Evolutionary conservation across 83 land plant genomes (phyloP).

Genomic region (Picea engelmannii): DNA sequence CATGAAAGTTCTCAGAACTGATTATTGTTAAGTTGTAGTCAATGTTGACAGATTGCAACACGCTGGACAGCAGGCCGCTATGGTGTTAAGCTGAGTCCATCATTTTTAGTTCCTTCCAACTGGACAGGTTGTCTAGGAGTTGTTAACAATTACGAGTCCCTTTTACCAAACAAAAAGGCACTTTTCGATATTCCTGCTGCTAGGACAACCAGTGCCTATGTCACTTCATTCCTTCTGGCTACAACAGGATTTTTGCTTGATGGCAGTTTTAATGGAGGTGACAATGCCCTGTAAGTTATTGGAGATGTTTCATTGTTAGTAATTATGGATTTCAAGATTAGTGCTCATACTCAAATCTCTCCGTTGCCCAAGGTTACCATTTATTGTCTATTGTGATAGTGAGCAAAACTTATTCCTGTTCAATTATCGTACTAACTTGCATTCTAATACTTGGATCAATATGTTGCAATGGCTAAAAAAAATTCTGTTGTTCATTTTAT

Average conservation of each 20-base stretch:
- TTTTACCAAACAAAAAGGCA: conserved; percentile 88
- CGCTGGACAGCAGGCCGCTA: conserved; percentile 78
- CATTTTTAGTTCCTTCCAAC: conserved; percentile 94
- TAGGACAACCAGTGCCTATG: conserved; percentile 88
- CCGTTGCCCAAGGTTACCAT: not conserved
- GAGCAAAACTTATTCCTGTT: not conserved
- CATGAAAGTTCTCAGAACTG: not conserved
- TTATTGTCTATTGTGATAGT: not conserved
- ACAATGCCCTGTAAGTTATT: conserved; percentile 87
- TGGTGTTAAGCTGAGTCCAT: conserved; percentile 88
- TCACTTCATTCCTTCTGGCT: conserved; percentile 74
- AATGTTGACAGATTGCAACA: conserved; percentile 63
- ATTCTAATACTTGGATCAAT: not conserved
- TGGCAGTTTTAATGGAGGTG: conserved; percentile 94
- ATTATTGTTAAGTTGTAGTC: not conserved
- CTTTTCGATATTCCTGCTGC: conserved; percentile 97
- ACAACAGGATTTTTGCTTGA: conserved; percentile 78
- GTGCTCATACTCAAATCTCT: not conserved
- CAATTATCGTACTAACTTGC: not conserved
- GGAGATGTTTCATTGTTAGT: not conserved
- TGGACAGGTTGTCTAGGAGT: conserved; percentile 98
- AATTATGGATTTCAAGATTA: not conserved
- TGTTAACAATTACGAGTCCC: conserved; percentile 91
- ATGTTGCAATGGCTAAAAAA: not conserved
- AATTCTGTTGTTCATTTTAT: not conserved